Percentiles rank a stretch among this genome's conserved stretches.
Evolutionary conservation across 192 early-diverging fungal genomes (phyloP).

Genomic region (Allomyces macrogynus): DNA sequence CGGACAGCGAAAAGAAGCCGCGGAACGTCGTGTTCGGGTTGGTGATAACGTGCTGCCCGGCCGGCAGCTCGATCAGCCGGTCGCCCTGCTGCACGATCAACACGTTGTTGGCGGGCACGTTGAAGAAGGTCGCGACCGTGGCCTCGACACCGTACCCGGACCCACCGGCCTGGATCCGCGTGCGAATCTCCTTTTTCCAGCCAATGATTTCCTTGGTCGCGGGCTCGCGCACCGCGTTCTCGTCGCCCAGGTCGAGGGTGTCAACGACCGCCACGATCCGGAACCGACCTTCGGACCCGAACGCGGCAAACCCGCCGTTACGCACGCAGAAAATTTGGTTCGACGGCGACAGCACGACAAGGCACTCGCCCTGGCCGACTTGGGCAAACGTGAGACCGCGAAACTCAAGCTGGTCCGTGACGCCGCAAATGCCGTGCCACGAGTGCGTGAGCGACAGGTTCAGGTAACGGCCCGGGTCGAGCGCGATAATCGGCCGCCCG

Average conservation of each 20-base stretch:
- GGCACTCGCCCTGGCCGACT: slow-evolving; percentile 23
- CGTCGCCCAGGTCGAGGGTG: slow-evolving; percentile 21
- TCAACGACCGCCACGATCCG: slow-evolving; percentile 20
- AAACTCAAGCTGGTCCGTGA: slow-evolving; percentile 15
- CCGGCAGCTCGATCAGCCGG: slow-evolving; percentile 15
- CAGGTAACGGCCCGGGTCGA: slow-evolving; percentile 17
- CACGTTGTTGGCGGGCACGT: slow-evolving; percentile 29
- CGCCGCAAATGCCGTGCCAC: slow-evolving; percentile 8
- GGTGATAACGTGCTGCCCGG: slow-evolving; percentile 28
- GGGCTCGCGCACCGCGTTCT: slow-evolving; percentile 13
- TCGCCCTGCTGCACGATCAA: slow-evolving; percentile 21
- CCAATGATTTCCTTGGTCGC: slow-evolving; percentile 13
- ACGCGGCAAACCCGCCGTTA: slow-evolving; percentile 24
- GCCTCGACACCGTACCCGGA: neutral
- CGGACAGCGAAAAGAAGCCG: slow-evolving; percentile 21
- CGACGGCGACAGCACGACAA: slow-evolving; percentile 19
- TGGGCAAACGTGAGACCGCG: slow-evolving; percentile 19
- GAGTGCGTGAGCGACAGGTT: slow-evolving; percentile 15
- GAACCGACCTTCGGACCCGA: slow-evolving; percentile 17
- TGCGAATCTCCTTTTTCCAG: slow-evolving; percentile 17
- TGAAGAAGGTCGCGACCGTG: slow-evolving; percentile 23
- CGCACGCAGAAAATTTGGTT: slow-evolving; percentile 24
- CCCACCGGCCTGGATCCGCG: neutral
- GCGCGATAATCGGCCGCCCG: slow-evolving; percentile 17
- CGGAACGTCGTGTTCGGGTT: slow-evolving; percentile 22